Base-by-base conservation (phyloP, 1,139 yeast species). In the Saccharomycopsis hybrid region DNA sequence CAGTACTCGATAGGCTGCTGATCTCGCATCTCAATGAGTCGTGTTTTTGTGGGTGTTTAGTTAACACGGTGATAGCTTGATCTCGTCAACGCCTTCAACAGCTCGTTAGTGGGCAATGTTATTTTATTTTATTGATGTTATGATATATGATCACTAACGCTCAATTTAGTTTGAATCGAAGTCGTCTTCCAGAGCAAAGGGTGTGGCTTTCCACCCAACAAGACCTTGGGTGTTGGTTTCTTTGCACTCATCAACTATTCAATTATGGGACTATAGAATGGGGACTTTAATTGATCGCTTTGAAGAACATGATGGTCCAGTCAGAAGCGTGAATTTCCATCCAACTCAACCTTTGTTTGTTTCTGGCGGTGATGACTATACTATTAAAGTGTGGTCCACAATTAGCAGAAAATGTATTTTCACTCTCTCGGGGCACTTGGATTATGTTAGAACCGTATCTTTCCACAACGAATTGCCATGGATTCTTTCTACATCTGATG, bases 261-360 rank as follows among this genome's bases (percentile, higher is more conserved):
- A 92, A 68, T 75, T 92, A 57, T 94, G 99, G 99, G 99, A 94
- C 68, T 94, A 94, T 70, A 82, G 99, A 65, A 94, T 94, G 98
- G 99, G 99, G 45, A 89, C 97, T 2, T 73, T 94, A 63, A 83
- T 94, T 65, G 98, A 90, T 66, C 78, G 97, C 53, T 94, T 89
- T 63, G 98, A 94, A 68, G 98, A 92, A 60, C 99, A 94, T 65
- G 96, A 87, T 60, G 99, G 98, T 30, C 97, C 98, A 4, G 98
- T 94, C 35, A 80, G 98, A 69, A 83, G 92, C 56, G 87, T 94
- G 44, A 92, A 83, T 64, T 92, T 94, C 76, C 99, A 94, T 68
- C 96, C 96, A 54, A 89, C 97, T 4, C 98, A 94, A 68, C 97
- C 97, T 36, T 75, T 94, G 55, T 92, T 94, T 67, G 98, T 83